A percentile compares a stretch with the other conserved stretches of the same genome.
phyloP scores from a whole-genome alignment of 768 basidiomycete genomes.

The Serendipita sp. region DNA sequence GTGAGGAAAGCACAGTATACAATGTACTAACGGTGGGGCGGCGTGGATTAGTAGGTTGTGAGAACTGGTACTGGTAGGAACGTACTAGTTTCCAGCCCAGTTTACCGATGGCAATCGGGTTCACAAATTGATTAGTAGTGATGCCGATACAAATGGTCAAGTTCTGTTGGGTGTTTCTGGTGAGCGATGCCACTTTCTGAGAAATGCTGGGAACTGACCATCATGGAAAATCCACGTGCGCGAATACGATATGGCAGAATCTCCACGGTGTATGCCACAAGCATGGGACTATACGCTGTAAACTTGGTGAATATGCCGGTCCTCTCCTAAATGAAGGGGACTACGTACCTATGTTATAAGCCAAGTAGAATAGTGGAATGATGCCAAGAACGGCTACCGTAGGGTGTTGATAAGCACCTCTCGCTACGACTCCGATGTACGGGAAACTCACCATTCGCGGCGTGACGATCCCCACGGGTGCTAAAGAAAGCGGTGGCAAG shows the following conservation, averaged over 20 bases:
- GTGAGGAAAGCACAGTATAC: conserved; percentile 39
- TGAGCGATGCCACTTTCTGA: conserved; percentile 20
- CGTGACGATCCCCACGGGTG: conserved; percentile 16
- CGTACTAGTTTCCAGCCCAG: conserved; percentile 41
- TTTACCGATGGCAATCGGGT: conserved; percentile 42
- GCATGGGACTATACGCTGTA: conserved; percentile 62
- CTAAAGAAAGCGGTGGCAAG: conserved; percentile 28
- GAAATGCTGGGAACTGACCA: conserved; percentile 36
- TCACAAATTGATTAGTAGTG: conserved; percentile 57
- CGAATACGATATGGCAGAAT: conserved; percentile 50
- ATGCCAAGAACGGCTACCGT: conserved; percentile 18
- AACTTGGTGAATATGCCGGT: conserved; percentile 16
- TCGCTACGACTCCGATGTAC: neutral
- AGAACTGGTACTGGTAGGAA: conserved; percentile 20
- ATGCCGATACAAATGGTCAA: conserved; percentile 46
- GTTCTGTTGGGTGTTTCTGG: conserved; percentile 28
- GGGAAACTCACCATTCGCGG: conserved; percentile 18
- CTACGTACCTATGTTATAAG: conserved; percentile 35
- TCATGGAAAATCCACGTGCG: conserved; percentile 44
- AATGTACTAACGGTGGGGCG: conserved; percentile 14
- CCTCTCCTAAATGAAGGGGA: neutral
- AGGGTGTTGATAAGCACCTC: neutral
- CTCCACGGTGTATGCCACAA: conserved; percentile 45
- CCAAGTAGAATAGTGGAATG: conserved; percentile 41
- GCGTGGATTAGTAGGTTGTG: neutral